A percentile compares a stretch with the other conserved stretches of the same genome.
These are phyloP conservation scores for Elongisporangium prolatum DNA, from an alignment of 352 stramenopile genomes.

Conservation along the genomic window DNA sequence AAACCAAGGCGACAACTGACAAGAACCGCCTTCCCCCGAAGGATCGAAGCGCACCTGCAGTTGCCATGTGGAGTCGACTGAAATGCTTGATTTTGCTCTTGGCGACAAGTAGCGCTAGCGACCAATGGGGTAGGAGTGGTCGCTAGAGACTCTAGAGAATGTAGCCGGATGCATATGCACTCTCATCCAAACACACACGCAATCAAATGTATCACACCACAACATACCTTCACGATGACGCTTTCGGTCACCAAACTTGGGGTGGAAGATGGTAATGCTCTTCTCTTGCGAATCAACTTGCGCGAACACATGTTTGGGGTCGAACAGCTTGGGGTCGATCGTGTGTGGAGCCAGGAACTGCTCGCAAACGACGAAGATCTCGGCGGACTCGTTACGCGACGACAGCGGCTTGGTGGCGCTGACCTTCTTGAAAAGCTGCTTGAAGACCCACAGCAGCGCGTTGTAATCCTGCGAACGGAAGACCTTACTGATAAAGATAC, in stretches of 20 bases:
- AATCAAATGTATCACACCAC: neutral
- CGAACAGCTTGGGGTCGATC: conserved; percentile 97
- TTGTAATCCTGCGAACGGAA: conserved; percentile 99
- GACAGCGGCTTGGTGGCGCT: conserved; percentile 98
- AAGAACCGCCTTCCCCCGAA: conserved; percentile 17
- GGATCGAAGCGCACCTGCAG: conserved; percentile 9
- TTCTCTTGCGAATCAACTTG: conserved; percentile 88
- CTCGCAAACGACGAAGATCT: conserved; percentile 99
- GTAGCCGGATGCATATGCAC: conserved; percentile 47
- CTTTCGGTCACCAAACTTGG: conserved; percentile 95
- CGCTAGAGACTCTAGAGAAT: conserved; percentile 90
- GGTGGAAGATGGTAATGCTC: conserved; percentile 96
- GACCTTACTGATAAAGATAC: conserved; percentile 96
- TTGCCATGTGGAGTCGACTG: conserved; percentile 40
- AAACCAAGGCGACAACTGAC: conserved; percentile 28
- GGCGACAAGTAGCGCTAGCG: conserved; percentile 87
- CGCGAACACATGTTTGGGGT: conserved; percentile 98
- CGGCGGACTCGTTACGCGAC: conserved; percentile 97
- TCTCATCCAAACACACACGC: conserved; percentile 16
- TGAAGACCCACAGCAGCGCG: conserved; percentile 97
- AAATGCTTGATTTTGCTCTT: conserved; percentile 87
- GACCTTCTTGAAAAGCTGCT: conserved; percentile 98
- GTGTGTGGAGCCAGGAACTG: conserved; percentile 95
- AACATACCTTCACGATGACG: conserved; percentile 89
- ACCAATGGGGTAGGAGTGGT: conserved; percentile 60